These are phyloP conservation scores for Lablab purpureus DNA, from an alignment of 306 rosid genomes.

Conservation along the genomic window DNA sequence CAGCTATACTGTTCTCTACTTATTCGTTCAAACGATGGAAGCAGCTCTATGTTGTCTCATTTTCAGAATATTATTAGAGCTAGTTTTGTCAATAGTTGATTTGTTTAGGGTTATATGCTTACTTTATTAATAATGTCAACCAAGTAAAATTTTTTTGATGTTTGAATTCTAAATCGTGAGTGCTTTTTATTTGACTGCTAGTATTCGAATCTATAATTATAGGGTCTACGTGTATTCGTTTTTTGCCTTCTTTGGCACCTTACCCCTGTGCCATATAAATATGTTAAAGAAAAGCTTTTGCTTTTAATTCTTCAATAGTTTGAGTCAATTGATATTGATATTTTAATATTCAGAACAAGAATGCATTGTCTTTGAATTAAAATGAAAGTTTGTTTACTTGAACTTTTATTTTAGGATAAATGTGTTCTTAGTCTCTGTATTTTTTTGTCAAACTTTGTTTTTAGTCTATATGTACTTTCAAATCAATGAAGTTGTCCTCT, in stretches of 20 bases:
- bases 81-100: constrained; percentile 24
- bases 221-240: background rate
- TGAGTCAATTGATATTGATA: constrained; percentile 6
- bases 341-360: background rate
- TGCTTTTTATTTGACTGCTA: background rate
- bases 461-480: too few species aligned
- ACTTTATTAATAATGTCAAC: constrained; percentile 10
- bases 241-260: constrained; percentile 5
- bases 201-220: constrained; percentile 19
- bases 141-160: constrained; percentile 4
- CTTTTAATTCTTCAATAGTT: background rate
- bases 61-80: constrained; percentile 19
- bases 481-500: too few species aligned
- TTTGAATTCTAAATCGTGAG: constrained; percentile 2
- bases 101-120: constrained; percentile 24
- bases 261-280: background rate
- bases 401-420: background rate
- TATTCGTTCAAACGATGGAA: constrained; percentile 36
- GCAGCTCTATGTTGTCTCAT: background rate
- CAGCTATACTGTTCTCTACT: background rate
- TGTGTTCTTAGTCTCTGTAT: too few species aligned
- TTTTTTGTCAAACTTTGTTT: too few species aligned
- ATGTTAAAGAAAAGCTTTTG: constrained; percentile 19
- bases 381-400: constrained; percentile 3
- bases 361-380: constrained; percentile 1